phyloP scores from a whole-genome alignment of 2,329 filamentous ascomycete species.

The Cladophialophora immunda region DNA sequence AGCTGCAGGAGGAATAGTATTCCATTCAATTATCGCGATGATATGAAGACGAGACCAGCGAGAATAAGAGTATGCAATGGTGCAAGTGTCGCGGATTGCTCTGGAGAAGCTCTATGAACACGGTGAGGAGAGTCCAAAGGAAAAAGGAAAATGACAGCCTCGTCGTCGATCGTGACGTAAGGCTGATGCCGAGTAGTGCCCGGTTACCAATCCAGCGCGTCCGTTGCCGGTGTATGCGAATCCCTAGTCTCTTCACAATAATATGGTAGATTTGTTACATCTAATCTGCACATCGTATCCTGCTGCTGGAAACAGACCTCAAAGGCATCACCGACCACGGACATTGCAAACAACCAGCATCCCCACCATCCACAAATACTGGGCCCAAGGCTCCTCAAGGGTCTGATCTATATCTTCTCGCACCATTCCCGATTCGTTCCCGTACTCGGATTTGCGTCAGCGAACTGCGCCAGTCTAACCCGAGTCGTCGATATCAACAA shows the following conservation, averaged over 20 bases:
- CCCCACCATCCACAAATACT: too few species aligned
- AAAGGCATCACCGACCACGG: too few species aligned
- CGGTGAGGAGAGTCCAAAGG: not conserved
- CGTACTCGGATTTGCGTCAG: constrained; percentile 6
- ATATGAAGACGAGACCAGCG: not conserved
- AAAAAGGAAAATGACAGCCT: not conserved
- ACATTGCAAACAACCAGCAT: too few species aligned
- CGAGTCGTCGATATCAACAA: not conserved
- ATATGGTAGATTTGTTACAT: too few species aligned
- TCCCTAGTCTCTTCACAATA: too few species aligned
- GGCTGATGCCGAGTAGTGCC: not conserved
- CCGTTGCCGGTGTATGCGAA: too few species aligned
- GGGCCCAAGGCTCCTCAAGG: too few species aligned
- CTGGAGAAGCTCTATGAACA: not conserved
- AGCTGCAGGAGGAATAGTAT: not conserved
- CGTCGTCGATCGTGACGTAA: constrained; percentile 1
- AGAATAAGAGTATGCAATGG: not conserved
- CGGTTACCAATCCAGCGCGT: too few species aligned
- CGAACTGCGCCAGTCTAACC: not conserved
- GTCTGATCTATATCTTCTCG: not conserved
- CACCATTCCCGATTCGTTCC: not conserved
- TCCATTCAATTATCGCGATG: not conserved
- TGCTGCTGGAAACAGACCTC: too few species aligned
- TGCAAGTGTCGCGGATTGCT: not conserved
- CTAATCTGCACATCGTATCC: too few species aligned